Evolutionary conservation across 345 rosid genomes (phyloP).

Genomic region (Eucalyptus pauciflora): DNA sequence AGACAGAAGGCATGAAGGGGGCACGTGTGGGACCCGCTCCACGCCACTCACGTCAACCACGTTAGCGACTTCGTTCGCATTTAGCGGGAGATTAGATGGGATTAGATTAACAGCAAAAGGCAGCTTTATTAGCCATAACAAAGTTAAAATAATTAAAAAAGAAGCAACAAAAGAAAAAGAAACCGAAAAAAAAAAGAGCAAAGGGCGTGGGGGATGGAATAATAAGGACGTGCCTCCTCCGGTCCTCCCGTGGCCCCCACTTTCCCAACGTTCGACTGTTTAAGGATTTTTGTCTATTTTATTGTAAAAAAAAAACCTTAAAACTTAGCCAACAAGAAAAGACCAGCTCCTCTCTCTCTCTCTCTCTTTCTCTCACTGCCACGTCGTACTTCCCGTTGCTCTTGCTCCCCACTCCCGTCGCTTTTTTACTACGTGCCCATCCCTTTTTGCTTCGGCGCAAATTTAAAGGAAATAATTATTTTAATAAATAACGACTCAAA

Average conservation of each 20-base stretch:
- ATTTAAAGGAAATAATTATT: not conserved
- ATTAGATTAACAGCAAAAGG: not conserved
- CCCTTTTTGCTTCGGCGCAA: not conserved
- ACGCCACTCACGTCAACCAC: not conserved
- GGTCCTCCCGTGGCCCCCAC: slow-evolving; percentile 14
- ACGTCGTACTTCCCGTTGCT: slow-evolving; percentile 23
- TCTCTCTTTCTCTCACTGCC: not conserved
- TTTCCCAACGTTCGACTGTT: slow-evolving; percentile 30
- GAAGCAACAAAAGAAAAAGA: not conserved
- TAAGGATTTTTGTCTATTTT: not conserved
- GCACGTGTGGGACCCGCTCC: not conserved
- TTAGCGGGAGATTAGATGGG: not conserved
- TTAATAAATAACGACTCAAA: too few species aligned
- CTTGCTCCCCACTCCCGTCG: not conserved
- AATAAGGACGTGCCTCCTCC: not conserved
- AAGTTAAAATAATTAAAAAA: not conserved
- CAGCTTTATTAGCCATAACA: not conserved
- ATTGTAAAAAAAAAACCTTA: not conserved
- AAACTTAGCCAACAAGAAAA: not conserved
- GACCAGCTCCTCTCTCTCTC: not conserved
- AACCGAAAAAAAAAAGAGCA: not conserved
- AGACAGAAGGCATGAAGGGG: not conserved
- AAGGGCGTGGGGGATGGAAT: not conserved
- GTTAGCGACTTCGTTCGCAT: not conserved
- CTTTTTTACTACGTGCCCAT: slow-evolving; percentile 8